Evolutionary conservation across 192 early-diverging fungal species (phyloP), one percentile per base, ranked within the genome.

Genomic region (Podila epicladia): DNA sequence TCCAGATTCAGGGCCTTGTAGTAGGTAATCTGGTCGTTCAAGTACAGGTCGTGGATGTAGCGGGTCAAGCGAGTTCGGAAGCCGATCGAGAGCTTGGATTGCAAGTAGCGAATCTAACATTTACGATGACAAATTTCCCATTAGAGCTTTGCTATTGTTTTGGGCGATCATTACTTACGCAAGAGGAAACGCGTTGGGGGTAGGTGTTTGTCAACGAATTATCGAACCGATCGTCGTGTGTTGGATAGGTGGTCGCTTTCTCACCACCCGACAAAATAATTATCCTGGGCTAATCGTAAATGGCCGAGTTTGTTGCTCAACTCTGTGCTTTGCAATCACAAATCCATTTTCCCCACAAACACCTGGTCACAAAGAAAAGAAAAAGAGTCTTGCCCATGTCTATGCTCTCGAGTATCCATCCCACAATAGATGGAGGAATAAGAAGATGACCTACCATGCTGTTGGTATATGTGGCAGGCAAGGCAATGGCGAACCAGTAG

Each of bases 381-480:
- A n/a, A 67, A 41, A 35, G 28, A 37, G 45, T 31, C 28, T 33
- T 28, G 38, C n/a, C 45, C 61, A 37, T 53, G 19, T 29, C 28
- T 20, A 22, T 65, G 24, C 20, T 31, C 26, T 65, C 15, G 6
- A 24, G 7, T 29, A 12, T 29, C 38, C 11, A 22, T 48, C 3
- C 28, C 13, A 35, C 24, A 22, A 38, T 50, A 20, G 82, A 24
- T 26, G 31, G 57, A 71, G 13, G 49, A 17, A 28, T 65, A 53
- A 17, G 12, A 64, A 58, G 41, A n/a, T 0, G 53, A 60, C 86
- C 83, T 84, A 94, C 95, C 97, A 98, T 98, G 84, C 93, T 95
- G 84, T 98, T 98, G 49, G 97, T 99, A 82, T 97, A 99, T 9
- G 96, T 97, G 8, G 97, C 96, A 22, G 97, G 97, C 8, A 99